Evolutionary conservation across 1,284 basidiomycete genomes (phyloP), one percentile per base, ranked within the genome.

Genomic region (Boletus calvinii): DNA sequence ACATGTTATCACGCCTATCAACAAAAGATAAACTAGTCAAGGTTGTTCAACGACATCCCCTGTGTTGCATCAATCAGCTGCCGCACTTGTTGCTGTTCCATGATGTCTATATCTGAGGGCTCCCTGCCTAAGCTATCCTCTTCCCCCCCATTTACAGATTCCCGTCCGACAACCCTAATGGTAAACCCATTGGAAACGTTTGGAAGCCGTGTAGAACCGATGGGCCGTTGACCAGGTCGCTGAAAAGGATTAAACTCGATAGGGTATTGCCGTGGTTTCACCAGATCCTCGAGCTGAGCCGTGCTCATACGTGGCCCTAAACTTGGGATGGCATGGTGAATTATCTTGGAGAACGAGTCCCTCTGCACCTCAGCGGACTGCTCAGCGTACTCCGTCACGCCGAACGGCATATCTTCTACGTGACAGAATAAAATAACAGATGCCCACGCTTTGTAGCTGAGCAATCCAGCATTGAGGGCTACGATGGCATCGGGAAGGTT

Each of bases 311-410:
- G 63, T 29, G 62, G 55, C 34, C 46, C 59, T 32, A 67, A 50
- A 31, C 47, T 56, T 4, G 66, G 61, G n/a, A 60, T 38, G 11
- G 61, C 61, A 29, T 59, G 54, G 8, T 57, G 50, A 13, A 73
- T 56, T 24, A 66, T 63, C 52, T 65, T 59, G 17, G 67, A 48
- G 36, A 74, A 58, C 9, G 56, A 58, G 11, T 62, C 61, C 7
- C 52, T 56, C 50, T 74, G 70, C 24, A 60, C 56, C 57, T 75
- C 73, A 2, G 64, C 62, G 8, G 69, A 74, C 48, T 76, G 72
- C 34, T 74, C 72, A 13, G 69, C 65, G 30, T 75, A 75, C 46
- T 77, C 75, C 1, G 74, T 76, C 46, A 65, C 64, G 5, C 64
- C 75, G 30, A 76, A 77, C 4, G 75, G 74, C 35, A 67, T 60